Conservation (phyloP, 148 eudicot genomes). For the Beta vulgaris region DNA sequence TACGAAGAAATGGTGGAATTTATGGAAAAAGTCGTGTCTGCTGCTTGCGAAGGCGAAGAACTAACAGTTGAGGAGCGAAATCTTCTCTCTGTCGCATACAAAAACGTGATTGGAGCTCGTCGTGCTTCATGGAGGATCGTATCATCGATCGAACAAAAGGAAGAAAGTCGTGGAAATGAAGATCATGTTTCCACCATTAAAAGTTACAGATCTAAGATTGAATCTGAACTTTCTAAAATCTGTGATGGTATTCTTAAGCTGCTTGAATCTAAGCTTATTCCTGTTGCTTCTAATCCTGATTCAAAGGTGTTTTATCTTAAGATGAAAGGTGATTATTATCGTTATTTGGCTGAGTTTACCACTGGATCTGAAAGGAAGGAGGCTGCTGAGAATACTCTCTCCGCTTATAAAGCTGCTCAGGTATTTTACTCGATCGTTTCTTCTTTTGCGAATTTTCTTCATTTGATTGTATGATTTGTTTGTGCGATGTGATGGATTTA, state of each 20-base stretch:
- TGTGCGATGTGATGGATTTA: neutral
- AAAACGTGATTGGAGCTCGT: slow-evolving; percentile 35
- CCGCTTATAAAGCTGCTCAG: slow-evolving; percentile 43
- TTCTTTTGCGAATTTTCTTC: neutral
- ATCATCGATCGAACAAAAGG: slow-evolving; percentile 30
- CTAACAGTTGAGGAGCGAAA: slow-evolving; percentile 33
- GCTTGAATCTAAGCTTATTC: slow-evolving; percentile 21
- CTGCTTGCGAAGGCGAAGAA: slow-evolving; percentile 22
- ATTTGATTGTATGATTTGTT: neutral
- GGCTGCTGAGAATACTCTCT: slow-evolving; percentile 30
- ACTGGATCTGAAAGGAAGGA: slow-evolving; percentile 29
- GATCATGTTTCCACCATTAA: slow-evolving; percentile 24
- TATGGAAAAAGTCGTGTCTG: slow-evolving; percentile 34
- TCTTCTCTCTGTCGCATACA: slow-evolving; percentile 37
- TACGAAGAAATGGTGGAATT: slow-evolving; percentile 38
- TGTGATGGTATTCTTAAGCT: slow-evolving; percentile 24
- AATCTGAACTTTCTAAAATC: slow-evolving; percentile 22
- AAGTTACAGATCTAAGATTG: slow-evolving; percentile 32
- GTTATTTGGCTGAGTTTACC: slow-evolving; percentile 36
- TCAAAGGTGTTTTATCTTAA: slow-evolving; percentile 30
- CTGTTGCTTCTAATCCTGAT: slow-evolving; percentile 20
- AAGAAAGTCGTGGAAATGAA: slow-evolving; percentile 33
- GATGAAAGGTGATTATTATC: slow-evolving; percentile 38
- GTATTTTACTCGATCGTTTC: slow-evolving; percentile 22
- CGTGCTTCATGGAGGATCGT: slow-evolving; percentile 38